These are phyloP conservation scores for Calonectria pseudoreteaudii DNA, from an alignment of 2,329 filamentous ascomycete genomes.

Conservation along the genomic window DNA sequence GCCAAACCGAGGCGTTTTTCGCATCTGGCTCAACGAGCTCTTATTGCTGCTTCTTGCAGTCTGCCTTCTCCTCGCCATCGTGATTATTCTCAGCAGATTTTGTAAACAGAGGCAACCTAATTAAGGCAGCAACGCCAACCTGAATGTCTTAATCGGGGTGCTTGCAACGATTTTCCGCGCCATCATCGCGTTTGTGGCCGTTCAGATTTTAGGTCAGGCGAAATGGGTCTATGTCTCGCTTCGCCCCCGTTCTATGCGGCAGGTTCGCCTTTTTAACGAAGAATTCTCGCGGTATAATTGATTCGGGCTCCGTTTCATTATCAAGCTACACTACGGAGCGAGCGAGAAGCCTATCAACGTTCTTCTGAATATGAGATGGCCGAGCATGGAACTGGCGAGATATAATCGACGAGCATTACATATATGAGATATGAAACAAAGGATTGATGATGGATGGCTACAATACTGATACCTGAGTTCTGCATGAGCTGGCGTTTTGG, in stretches of 20 bases:
- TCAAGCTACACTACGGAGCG: not conserved
- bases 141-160: constrained; percentile 7
- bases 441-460: not conserved
- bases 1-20: not conserved
- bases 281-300: too few relatives aligned
- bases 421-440: too few relatives aligned
- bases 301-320: too few relatives aligned
- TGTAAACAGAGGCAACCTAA: not conserved
- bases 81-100: not conserved
- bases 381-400: not conserved
- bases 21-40: constrained; percentile 1
- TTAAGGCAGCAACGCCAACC: not conserved
- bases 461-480: not conserved
- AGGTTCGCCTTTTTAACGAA: constrained; percentile 17
- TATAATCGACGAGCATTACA: not conserved
- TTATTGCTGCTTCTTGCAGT: not conserved
- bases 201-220: not conserved
- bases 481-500: not conserved
- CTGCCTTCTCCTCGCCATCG: constrained; percentile 11
- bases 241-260: not conserved
- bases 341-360: not conserved
- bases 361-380: not conserved
- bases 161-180: not conserved
- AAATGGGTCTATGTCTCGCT: constrained; percentile 15
- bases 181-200: not conserved